Base-by-base conservation (phyloP, 345 rosid genomes). In the Eucalyptus urophylla region DNA sequence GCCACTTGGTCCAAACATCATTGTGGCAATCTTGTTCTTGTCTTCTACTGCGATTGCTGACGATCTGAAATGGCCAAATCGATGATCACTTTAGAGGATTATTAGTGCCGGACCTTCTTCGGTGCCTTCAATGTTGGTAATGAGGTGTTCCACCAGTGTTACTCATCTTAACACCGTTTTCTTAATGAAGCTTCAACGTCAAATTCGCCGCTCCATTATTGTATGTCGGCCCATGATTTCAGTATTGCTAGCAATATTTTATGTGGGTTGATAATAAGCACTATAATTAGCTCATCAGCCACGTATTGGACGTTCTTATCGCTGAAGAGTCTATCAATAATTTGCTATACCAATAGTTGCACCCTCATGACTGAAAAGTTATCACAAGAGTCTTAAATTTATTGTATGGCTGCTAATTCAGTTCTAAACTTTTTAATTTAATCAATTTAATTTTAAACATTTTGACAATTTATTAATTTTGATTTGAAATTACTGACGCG, bases 311-410 rank as follows among this genome's bases (percentile, higher is more conserved):
- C 85, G 6, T 11, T 40, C 45, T 40, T 76, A 7, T 11, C 15
- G 9, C 16, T 37, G 29, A 33, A 76, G 85, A 40, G 27, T 76
- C 85, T 22, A 21, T 76, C 43, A 40, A 76, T 76, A 40, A 76
- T 37, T 6, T 43, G 7, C 81, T 33, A 8, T 17, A 21, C 11
- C 7, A 31, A 69, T 31, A 31, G 22, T 69, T 69, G 24, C 43
- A 8, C 3, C 10, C 9, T 0, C 2, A 8, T 14, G 2, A 65
- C 10, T 8, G 11, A 5, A 69, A 69, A 69, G 37, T 33, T 69
- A 16, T 0, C 7, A 5, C 0, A 72, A 33, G 1, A 72, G 24
- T 19, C 25, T 16, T 33, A 33, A 72, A 72, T 9, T 1, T 33
- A 33, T 19, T 11, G 0, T 72, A 10, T 8, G 4, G 0, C 1